Base-by-base conservation (phyloP, 495 filamentous ascomycete species). In the Evernia prunastri region DNA sequence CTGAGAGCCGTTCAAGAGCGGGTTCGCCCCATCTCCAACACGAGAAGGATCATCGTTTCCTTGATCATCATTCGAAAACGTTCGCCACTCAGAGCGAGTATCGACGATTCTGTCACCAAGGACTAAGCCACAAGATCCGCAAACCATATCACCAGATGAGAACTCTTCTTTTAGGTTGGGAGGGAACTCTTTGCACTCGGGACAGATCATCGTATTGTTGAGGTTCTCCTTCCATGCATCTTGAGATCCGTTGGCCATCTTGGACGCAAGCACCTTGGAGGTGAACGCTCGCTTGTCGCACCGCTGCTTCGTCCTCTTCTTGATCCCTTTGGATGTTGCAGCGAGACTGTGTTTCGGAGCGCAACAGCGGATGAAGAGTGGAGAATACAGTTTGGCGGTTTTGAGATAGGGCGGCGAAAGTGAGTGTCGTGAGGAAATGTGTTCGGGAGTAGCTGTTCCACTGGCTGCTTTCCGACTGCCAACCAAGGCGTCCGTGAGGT, bases 41-140 rank as follows among this genome's bases (percentile, higher is more conserved):
- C 94, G 94, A 59, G 90, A 95, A 1, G 94, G 94, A 72, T 98
- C 94, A 67, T 97, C 94, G 72, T 88, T 91, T 61, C 83, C 84
- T 74, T 96, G 90, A 70, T 98, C 95, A 69, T 98, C 94, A 76
- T 96, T 97, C 64, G 90, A 88, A 75, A 98, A 98, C 11, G 95
- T 98, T 70, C 94, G 90, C 94, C 94, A 98, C 78, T 98, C 94
- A 58, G 91, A 96, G 58, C 95, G 87, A 65, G 91, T 91, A 70
- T 97, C 94, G 60, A 98, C 90, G 69, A 94, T 89, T 64, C 91
- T 88, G 72, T 93, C 89, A 58, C 87, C 87, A 40, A 97, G 80
- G 17, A 98, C 94, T n/a, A 96, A 76, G 29, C 94, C 94, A 69
- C 94, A 98, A 27, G 88, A 90, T 20, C 80, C 88, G 74, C 94